Base-by-base conservation (phyloP, 1,284 basidiomycete genomes). In the Cystobasidiaceae sp. region DNA sequence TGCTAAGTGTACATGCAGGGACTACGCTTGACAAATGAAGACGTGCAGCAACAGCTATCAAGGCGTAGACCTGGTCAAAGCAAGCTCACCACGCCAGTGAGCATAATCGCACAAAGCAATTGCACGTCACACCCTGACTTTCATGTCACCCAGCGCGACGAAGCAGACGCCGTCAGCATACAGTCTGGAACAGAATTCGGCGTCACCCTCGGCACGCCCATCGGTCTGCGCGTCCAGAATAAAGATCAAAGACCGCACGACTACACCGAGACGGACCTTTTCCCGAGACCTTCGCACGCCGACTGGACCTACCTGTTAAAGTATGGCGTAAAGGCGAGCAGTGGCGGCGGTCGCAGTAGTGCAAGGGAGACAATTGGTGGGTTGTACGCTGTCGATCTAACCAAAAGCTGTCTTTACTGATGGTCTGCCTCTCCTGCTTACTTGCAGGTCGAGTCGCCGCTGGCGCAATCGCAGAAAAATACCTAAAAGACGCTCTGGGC, bases 231-330 rank as follows among this genome's bases (percentile, higher is more conserved):
- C 63, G 93, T 99, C 37, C 90, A 86, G 75, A 99, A 99, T 79
- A 93, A 97, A 79, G 96, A 99, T 78, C 96, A 99, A 76, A 84
- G 96, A 46, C 96, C 96, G 21, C 88, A 97, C 76, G 96, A 99
- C 79, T 99, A 99, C 80, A 88, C 92, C 72, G 96, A 97, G 80
- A 98, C 94, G 0, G 94, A 98, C 76, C 81, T 93, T 64, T 98
- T 92, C 81, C 96, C 96, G 41, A 87, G 96, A 30, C 96, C 96
- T 21, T 92, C 89, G 71, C 96, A 99, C 76, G 96, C 96, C 55
- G 96, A 99, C 78, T 97, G 89, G 79, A 98, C 96, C 32, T 99
- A 99, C 79, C 85, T 98, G 59, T 87, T 93, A 74, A 99, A 99
- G 76, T 99, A 98, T 77, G 92, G 91, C 33, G 79, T 98, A 77